Conservation (phyloP, 768 basidiomycete species). For the Mycena vulgaris region DNA sequence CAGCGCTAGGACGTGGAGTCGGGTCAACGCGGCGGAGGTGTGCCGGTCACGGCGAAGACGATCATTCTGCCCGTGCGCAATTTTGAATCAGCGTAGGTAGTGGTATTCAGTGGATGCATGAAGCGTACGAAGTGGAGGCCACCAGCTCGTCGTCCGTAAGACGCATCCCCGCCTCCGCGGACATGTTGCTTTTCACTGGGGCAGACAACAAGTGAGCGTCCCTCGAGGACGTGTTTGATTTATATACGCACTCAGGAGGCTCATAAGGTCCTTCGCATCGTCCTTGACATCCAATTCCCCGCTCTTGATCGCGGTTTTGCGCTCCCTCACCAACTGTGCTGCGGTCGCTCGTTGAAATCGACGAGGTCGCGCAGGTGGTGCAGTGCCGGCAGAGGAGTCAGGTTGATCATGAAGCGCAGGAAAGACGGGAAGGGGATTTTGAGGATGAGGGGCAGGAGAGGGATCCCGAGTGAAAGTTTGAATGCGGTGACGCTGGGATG, state of each 20-base stretch:
- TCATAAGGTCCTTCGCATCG: neutral
- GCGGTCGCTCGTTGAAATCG: neutral
- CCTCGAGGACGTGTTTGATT: too few relatives aligned
- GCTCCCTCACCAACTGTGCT: neutral
- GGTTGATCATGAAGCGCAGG: neutral
- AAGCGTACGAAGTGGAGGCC: neutral
- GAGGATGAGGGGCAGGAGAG: neutral
- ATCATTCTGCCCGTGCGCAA: too few relatives aligned
- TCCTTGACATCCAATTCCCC: neutral
- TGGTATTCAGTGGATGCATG: too few relatives aligned
- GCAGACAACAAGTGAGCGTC: too few relatives aligned
- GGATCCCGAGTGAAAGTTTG: neutral
- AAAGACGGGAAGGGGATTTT: neutral
- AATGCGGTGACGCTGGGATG: neutral
- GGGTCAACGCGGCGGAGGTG: too few relatives aligned
- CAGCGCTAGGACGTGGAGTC: too few relatives aligned
- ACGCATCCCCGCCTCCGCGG: neutral
- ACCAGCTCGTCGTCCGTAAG: neutral
- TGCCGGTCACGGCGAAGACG: too few relatives aligned
- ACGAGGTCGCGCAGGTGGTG: slow-evolving; percentile 1
- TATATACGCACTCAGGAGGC: neutral
- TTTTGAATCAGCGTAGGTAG: too few relatives aligned
- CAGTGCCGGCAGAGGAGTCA: neutral
- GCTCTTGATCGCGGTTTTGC: neutral
- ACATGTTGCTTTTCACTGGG: neutral